A percentile compares a stretch with the other conserved stretches of the same genome.
These are phyloP conservation scores for Trichosporon sp. DNA, from an alignment of 1,284 basidiomycete genomes.

Conservation along the genomic window DNA sequence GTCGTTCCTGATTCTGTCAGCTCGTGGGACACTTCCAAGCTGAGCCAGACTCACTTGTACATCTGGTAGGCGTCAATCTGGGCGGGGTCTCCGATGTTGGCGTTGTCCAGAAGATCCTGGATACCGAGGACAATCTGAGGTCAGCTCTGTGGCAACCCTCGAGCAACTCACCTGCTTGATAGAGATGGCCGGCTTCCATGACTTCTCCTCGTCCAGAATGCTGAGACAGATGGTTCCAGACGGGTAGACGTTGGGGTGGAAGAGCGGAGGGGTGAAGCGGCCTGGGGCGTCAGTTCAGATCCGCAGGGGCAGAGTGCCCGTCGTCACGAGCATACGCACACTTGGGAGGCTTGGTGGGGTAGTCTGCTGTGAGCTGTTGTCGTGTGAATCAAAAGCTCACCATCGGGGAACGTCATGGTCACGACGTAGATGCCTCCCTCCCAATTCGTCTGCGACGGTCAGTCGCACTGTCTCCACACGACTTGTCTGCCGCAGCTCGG, in stretches of 20 bases:
- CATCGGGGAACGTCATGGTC: constrained; percentile 90
- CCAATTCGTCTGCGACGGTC: constrained; percentile 76
- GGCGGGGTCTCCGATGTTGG: constrained; percentile 90
- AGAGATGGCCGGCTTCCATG: constrained; percentile 98
- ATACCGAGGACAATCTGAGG: constrained; percentile 86
- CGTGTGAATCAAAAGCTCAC: constrained; percentile 56
- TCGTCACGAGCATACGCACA: constrained; percentile 28
- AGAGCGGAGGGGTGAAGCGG: constrained; percentile 93
- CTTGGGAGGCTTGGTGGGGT: constrained; percentile 49
- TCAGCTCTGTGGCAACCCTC: no score
- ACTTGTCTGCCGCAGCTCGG: no score
- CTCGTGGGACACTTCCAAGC: neutral
- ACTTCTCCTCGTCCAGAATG: constrained; percentile 97
- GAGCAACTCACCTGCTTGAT: constrained; percentile 78
- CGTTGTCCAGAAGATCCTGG: constrained; percentile 88
- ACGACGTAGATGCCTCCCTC: constrained; percentile 93
- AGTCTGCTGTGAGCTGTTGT: constrained; percentile 36
- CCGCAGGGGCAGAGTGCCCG: neutral
- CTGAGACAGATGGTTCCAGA: constrained; percentile 97
- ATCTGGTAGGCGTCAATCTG: constrained; percentile 96
- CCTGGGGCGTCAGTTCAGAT: constrained; percentile 54
- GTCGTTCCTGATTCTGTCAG: constrained; percentile 64
- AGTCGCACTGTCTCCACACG: constrained; percentile 15
- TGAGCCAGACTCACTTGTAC: constrained; percentile 70
- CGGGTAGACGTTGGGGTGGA: constrained; percentile 98